Conservation (phyloP, 2,329 filamentous ascomycete genomes). For the Paecilomyces sp. region DNA sequence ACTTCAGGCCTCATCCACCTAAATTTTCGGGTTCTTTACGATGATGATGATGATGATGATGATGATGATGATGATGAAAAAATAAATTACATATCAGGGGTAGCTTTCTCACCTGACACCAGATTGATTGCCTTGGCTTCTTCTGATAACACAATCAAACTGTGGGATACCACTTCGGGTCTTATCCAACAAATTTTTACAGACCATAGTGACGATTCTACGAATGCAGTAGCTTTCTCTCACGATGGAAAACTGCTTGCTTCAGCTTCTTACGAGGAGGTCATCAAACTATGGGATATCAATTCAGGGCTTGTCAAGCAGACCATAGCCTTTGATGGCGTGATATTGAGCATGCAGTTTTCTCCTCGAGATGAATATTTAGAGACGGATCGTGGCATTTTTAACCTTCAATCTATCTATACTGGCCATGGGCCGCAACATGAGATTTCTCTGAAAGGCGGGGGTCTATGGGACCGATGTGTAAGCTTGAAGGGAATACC, state of each 20-base stretch:
- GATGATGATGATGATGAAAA: too few relatives aligned
- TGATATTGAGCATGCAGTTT: too few relatives aligned
- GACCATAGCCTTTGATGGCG: not conserved
- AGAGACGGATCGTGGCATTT: too few relatives aligned
- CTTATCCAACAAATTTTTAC: not conserved
- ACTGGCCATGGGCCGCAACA: too few relatives aligned
- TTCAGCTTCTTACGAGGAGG: not conserved
- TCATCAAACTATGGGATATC: not conserved
- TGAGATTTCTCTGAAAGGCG: too few relatives aligned
- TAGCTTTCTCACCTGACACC: conserved; percentile 18
- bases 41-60: not conserved
- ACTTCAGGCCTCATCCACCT: not conserved
- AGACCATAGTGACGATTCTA: not conserved
- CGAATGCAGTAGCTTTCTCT: not conserved
- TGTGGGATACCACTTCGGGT: conserved; percentile 14
- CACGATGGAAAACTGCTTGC: not conserved
- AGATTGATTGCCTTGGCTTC: conserved; percentile 13
- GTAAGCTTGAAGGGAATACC: too few relatives aligned
- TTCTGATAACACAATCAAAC: conserved; percentile 16
- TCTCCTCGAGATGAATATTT: too few relatives aligned
- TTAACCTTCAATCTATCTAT: too few relatives aligned
- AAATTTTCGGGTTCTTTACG: conserved; percentile 16
- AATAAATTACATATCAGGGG: conserved; percentile 8
- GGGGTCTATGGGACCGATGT: too few relatives aligned
- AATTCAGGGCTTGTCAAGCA: not conserved